Evolutionary conservation across 805 yeast species (phyloP).

Genomic region (Saccharomycodes ludwigii): DNA sequence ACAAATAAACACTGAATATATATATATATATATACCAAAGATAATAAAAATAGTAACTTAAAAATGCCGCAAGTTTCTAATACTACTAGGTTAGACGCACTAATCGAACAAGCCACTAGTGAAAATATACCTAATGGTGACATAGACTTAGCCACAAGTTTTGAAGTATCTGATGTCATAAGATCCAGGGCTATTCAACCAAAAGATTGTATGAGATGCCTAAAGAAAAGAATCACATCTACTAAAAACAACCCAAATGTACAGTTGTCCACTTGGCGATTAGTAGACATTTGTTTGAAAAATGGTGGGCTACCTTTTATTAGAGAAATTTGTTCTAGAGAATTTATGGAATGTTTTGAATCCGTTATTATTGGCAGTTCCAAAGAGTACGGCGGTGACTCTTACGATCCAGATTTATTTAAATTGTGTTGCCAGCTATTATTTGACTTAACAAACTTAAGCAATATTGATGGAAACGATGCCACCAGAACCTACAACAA

Average conservation of each 20-base stretch:
- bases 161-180: conserved; percentile 69
- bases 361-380: conserved; percentile 29
- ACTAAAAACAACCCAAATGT: conserved; percentile 63
- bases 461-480: conserved; percentile 2
- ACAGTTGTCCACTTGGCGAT: conserved; percentile 59
- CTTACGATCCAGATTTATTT: conserved; percentile 2
- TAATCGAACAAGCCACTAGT: conserved; percentile 68
- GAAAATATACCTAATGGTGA: conserved; percentile 91
- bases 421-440: conserved; percentile 2
- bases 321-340: conserved; percentile 66
- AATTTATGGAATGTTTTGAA: conserved; percentile 71
- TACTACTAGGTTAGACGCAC: conserved; percentile 36
- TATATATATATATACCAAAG: not conserved
- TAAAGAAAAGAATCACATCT: conserved; percentile 57
- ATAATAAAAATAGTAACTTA: not conserved
- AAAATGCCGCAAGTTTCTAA: conserved; percentile 20
- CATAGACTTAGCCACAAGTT: conserved; percentile 32
- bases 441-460: conserved; percentile 5
- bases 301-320: conserved; percentile 86
- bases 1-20: too few species aligned
- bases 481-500: conserved; percentile 1
- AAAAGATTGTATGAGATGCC: conserved; percentile 71
- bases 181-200: conserved; percentile 71
- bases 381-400: conserved; percentile 9
- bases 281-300: conserved; percentile 79